phyloP scores from a whole-genome alignment of 169 alveolate species.

The Babesia ovata region DNA sequence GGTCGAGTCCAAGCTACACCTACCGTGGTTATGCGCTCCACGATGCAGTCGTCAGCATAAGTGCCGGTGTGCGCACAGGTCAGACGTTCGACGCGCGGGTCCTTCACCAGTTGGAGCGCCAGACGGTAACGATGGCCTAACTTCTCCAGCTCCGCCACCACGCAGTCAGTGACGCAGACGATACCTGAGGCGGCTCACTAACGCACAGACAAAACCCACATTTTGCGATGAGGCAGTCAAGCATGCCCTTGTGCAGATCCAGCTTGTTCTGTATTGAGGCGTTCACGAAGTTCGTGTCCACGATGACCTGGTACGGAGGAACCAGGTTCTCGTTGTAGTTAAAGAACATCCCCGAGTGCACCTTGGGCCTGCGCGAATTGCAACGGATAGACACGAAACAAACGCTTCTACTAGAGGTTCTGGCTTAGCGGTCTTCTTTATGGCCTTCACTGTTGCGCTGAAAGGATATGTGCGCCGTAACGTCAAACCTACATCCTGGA shows the following conservation, averaged over 20 bases:
- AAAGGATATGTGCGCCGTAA: neutral
- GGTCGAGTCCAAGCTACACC: conserved; percentile 12
- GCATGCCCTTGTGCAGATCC: conserved; percentile 93
- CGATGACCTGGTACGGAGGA: conserved; percentile 96
- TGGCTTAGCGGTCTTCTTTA: conserved; percentile 1
- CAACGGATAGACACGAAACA: neutral
- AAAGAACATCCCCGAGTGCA: conserved; percentile 75
- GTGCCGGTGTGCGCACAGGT: conserved; percentile 97
- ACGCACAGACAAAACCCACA: conserved; percentile 66
- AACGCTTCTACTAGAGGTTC: conserved; percentile 45
- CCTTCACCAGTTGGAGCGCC: conserved; percentile 95
- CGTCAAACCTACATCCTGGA: conserved; percentile 49
- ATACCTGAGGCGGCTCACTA: conserved; percentile 57
- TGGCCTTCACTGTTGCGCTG: conserved; percentile 39
- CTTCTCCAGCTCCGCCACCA: conserved; percentile 98
- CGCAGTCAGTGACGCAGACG: conserved; percentile 98
- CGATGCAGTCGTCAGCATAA: conserved; percentile 99
- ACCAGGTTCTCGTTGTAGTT: conserved; percentile 91
- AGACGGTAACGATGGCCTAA: conserved; percentile 96
- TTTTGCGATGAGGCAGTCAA: conserved; percentile 96
- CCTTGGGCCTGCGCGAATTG: conserved; percentile 30
- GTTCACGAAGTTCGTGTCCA: conserved; percentile 99
- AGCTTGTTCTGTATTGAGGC: conserved; percentile 96
- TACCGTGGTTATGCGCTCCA: conserved; percentile 88
- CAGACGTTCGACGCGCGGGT: conserved; percentile 94